Evolutionary conservation across 2,329 filamentous ascomycete species (phyloP), one percentile per base, ranked within the genome.

Genomic region (Aphanoascus verrucosus): DNA sequence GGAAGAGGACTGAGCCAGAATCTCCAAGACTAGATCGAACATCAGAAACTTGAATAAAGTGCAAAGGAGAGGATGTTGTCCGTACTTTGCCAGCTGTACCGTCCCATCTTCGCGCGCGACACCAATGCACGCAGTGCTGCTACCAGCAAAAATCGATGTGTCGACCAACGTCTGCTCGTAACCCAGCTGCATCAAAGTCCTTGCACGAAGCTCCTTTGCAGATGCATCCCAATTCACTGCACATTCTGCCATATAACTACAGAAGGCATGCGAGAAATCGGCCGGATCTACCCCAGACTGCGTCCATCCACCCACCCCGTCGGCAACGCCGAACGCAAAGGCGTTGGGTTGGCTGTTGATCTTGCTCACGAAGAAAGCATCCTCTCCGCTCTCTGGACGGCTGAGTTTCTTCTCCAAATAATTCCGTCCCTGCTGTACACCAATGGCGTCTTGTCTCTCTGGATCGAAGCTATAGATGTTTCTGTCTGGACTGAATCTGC

Each of bases 231-330:
- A 78, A 47, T 78, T 74, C 64, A 83, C 76, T 14, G 89, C 86
- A 11, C 81, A 80, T 49, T 82, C 77, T 2, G 89, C 88, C 89
- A 97, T 97, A 69, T 94, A 86, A 62, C 88, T 84, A 75, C 93
- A 97, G 56, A 98, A 76, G 40, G 86, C 87, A 67, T 97, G 91
- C 2, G 91, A 93, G 70, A 97, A 97, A 70, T 96, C 88, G 28
- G 89, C 89, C 7, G 93, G 90, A 64, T 98, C 90, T 50, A 98
- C 84, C 43, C 89, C 89, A 38, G 86, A 91, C 62, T 95, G 87
- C 58, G 85, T 82, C 90, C 93, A 98, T 35, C 93, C 93, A 46
- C 93, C 93, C 0, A 98, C 93, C 9, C 93, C 93, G 67, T 98
- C 93, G 51, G 90, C 89, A 20, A 98, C 81, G 15, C 88, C 93